Evolutionary conservation across 1,284 basidiomycete genomes (phyloP).

Genomic region (Ustilago tritici): DNA sequence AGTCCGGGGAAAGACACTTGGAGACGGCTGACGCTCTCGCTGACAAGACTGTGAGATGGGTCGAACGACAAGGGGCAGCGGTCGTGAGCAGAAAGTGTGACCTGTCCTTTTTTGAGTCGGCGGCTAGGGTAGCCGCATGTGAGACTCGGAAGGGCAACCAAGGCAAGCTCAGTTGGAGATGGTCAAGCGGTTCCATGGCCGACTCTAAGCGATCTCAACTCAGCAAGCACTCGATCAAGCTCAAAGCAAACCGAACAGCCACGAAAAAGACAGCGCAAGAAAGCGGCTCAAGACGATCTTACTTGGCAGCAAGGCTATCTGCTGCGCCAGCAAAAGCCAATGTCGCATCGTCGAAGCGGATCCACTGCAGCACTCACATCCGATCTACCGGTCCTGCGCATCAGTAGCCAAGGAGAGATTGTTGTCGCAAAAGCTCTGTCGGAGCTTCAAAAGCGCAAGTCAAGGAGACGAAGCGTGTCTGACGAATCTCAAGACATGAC

Average conservation of each 20-base stretch:
- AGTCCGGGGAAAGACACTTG: not conserved
- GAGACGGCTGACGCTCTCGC: not conserved
- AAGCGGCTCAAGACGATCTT: slow-evolving; percentile 1
- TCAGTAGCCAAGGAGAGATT: slow-evolving; percentile 14
- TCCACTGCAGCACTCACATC: not conserved
- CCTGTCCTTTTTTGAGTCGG: not conserved
- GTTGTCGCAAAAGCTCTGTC: not conserved
- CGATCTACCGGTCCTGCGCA: slow-evolving; percentile 11
- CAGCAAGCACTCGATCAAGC: not conserved
- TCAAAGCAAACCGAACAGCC: not conserved
- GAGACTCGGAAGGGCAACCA: not conserved
- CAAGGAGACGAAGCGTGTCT: not conserved
- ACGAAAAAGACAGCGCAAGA: slow-evolving; percentile 1
- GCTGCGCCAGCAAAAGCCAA: not conserved
- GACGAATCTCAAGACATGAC: not conserved
- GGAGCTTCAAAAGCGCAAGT: not conserved
- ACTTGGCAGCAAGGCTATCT: slow-evolving; percentile 30
- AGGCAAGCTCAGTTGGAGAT: not conserved
- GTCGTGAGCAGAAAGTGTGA: not conserved
- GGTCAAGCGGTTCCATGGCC: not conserved
- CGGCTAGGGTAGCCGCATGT: not conserved
- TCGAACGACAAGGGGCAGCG: not conserved
- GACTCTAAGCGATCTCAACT: not conserved
- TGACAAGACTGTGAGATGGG: not conserved
- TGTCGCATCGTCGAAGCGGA: not conserved